A percentile compares a stretch with the other conserved stretches of the same genome.
Conservation (phyloP, 768 basidiomycete genomes). For the Tephrocybe sp. region DNA sequence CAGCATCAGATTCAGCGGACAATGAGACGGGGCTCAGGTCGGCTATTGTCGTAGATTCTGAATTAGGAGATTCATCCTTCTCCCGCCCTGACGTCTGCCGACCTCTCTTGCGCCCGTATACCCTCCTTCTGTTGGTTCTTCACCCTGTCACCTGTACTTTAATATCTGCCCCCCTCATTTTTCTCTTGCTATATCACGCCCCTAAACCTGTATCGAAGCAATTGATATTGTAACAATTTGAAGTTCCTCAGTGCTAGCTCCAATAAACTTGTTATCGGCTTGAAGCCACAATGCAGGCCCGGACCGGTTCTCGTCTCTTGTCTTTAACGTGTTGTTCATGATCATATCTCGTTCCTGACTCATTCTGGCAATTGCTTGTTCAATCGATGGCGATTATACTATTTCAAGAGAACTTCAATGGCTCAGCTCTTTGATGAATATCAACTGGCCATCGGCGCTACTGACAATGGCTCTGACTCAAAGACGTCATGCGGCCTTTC, state of each 20-base stretch:
- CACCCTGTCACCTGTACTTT: slow-evolving; percentile 23
- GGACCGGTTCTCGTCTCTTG: too few species aligned
- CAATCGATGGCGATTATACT: neutral
- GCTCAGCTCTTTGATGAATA: neutral
- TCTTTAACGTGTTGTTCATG: too few species aligned
- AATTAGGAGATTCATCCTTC: slow-evolving; percentile 10
- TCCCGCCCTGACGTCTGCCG: slow-evolving; percentile 1
- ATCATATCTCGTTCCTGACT: too few species aligned
- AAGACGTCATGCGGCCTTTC: neutral
- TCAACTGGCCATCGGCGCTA: neutral
- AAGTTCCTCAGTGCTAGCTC: neutral
- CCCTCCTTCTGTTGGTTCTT: slow-evolving; percentile 15
- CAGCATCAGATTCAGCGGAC: slow-evolving; percentile 22
- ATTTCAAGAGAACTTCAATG: neutral
- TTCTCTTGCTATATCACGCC: slow-evolving; percentile 18
- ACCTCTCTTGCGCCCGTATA: slow-evolving; percentile 19
- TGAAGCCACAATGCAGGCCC: too few species aligned
- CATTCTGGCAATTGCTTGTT: too few species aligned
- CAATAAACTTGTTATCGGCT: too few species aligned
- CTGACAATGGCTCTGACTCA: neutral
- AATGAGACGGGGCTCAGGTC: slow-evolving; percentile 17
- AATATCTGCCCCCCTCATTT: slow-evolving; percentile 20
- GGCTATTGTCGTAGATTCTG: slow-evolving; percentile 15
- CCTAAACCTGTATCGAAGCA: slow-evolving; percentile 16
- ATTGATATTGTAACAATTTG: slow-evolving; percentile 15